Conservation (phyloP, 2,329 filamentous ascomycete genomes). For the Monosporascus sp. region DNA sequence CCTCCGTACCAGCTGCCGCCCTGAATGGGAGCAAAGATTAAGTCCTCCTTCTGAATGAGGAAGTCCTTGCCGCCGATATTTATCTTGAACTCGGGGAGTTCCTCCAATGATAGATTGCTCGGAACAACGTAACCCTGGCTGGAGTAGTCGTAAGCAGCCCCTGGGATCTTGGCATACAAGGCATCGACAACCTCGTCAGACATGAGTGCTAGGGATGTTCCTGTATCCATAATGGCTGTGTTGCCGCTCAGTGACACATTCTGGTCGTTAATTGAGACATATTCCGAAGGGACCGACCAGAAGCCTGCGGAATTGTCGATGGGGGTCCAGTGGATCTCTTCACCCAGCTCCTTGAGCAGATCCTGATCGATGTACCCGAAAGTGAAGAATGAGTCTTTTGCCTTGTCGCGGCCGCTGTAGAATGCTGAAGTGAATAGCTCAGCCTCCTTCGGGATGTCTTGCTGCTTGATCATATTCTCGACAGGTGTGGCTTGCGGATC, state of each 20-base stretch:
- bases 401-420: constrained; percentile 49
- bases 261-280: constrained; percentile 52
- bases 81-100: constrained; percentile 57
- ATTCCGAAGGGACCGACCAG: constrained; percentile 60
- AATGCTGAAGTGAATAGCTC: constrained; percentile 62
- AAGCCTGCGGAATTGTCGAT: constrained; percentile 62
- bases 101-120: constrained; percentile 38
- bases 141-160: constrained; percentile 47
- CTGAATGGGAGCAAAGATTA: constrained; percentile 52
- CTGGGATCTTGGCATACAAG: constrained; percentile 60
- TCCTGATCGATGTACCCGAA: constrained; percentile 67
- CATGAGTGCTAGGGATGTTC: constrained; percentile 63
- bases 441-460: constrained; percentile 39
- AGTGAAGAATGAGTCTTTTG: constrained; percentile 59
- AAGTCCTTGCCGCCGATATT: constrained; percentile 58
- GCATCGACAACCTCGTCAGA: constrained; percentile 55
- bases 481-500: constrained; percentile 55
- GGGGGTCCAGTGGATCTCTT: constrained; percentile 53
- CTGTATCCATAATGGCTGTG: constrained; percentile 66
- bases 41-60: constrained; percentile 56
- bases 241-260: constrained; percentile 47
- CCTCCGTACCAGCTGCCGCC: constrained; percentile 54
- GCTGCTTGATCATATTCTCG: constrained; percentile 60
- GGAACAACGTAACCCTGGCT: constrained; percentile 64
- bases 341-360: constrained; percentile 47